Conservation (phyloP, 2,329 filamentous ascomycete genomes). For the Pyrenochaeta sp. region DNA sequence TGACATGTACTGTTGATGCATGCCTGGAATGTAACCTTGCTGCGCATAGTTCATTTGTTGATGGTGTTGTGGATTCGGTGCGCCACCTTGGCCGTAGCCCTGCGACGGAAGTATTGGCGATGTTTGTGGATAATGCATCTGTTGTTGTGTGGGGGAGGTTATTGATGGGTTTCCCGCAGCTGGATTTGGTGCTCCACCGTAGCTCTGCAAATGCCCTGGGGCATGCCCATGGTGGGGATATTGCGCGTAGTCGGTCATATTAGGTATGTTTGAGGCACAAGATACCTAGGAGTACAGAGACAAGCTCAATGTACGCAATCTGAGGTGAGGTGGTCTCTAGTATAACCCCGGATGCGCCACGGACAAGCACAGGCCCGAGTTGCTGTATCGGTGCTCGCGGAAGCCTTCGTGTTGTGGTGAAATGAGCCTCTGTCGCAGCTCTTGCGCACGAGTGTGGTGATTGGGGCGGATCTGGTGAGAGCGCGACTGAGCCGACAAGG, state of each 20-base stretch:
- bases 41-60: constrained; percentile 83
- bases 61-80: constrained; percentile 68
- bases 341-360: constrained; percentile 47
- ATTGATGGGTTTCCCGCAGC: constrained; percentile 59
- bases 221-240: constrained; percentile 58
- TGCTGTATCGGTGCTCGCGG: constrained; percentile 27
- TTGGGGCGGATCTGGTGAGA: constrained; percentile 29
- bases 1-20: constrained; percentile 79
- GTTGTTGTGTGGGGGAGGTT: constrained; percentile 74
- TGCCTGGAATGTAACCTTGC: constrained; percentile 77
- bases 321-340: constrained; percentile 33
- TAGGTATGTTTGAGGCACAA: constrained; percentile 26
- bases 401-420: constrained; percentile 22
- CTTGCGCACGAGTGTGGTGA: constrained; percentile 28
- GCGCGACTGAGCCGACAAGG: constrained; percentile 31
- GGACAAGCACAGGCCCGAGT: constrained; percentile 33
- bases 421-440: constrained; percentile 26
- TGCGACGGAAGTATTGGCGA: constrained; percentile 84
- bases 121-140: constrained; percentile 66
- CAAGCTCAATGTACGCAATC: constrained; percentile 33
- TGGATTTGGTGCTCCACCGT: constrained; percentile 47
- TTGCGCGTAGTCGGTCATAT: constrained; percentile 59
- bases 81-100: constrained; percentile 70
- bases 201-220: constrained; percentile 52
- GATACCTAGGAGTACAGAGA: constrained; percentile 34